Evolutionary conservation across 305 asterid species (phyloP), one percentile per base, ranked within the genome.

Genomic region (Fraxinus paxiana): DNA sequence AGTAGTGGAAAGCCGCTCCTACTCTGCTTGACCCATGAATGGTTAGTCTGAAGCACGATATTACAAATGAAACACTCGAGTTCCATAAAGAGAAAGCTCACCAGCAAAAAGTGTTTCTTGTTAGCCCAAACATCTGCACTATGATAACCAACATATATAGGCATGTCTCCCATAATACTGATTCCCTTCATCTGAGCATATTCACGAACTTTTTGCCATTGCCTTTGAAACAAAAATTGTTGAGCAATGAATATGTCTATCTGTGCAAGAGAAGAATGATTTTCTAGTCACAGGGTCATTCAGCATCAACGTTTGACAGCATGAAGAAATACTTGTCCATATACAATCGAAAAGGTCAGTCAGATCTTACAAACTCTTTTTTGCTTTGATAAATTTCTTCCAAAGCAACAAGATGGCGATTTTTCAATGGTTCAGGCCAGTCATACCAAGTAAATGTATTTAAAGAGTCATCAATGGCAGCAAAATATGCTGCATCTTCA

Each of bases 91-190:
- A 86, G 80, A 82, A 77, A 80, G 80, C 95, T 88, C 79, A 92
- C 99, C 90, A 96, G 92, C 82, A 92, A 85, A 91, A 96, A 96
- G 0, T 92, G 97, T 84, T 90, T 94, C 93, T 84, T 94, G 84
- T 94, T 89, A 83, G 98, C 98, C 99, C 99, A 96, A 82, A 96
- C 99, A 89, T 96, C 99, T 73, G 99, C 97, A 88, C 98, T 94
- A 81, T 96, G 97, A 90, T 96, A 94, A 84, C 97, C 98, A 86
- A 96, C 98, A 87, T 96, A 96, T 59, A 96, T 96, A 38, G 99
- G 98, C 99, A 96, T 96, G 88, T 96, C 99, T 83, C 99, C 99
- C 99, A 96, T 96, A 79, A 94, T 94, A 85, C 97, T 90, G 72
- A 96, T 90, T 70, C 98, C 98, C 84, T 92, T 94, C 77, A 28